A percentile compares a stretch with the other conserved stretches of the same genome.
phyloP scores from a whole-genome alignment of 2,329 filamentous ascomycete species.

The Coniochaeta sp. region DNA sequence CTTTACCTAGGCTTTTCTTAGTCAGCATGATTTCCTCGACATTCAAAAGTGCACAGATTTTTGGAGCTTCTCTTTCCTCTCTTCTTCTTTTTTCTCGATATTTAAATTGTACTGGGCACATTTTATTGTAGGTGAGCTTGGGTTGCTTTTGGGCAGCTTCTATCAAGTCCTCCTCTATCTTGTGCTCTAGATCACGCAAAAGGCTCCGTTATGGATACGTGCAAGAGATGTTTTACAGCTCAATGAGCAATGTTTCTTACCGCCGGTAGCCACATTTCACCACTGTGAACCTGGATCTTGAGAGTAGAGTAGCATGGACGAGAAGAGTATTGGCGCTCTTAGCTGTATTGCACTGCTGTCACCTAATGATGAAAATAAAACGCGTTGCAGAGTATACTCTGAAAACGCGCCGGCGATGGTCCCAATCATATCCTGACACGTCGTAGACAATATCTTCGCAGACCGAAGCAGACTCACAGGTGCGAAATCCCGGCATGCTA shows the following conservation, averaged over 20 bases:
- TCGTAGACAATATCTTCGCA: neutral
- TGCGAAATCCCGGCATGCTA: neutral
- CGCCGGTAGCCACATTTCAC: constrained; percentile 60
- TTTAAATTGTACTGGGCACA: constrained; percentile 59
- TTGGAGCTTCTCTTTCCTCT: constrained; percentile 16
- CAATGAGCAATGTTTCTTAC: constrained; percentile 62
- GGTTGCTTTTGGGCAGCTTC: constrained; percentile 36
- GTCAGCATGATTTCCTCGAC: neutral
- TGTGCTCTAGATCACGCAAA: constrained; percentile 54
- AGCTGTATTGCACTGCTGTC: too few relatives aligned
- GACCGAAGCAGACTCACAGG: neutral
- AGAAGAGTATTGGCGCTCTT: too few relatives aligned
- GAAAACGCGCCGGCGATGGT: too few relatives aligned
- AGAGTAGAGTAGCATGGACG: neutral
- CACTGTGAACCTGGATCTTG: neutral
- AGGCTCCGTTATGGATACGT: constrained; percentile 65
- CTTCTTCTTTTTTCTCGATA: constrained; percentile 33
- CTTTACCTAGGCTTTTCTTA: neutral
- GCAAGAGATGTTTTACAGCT: constrained; percentile 46
- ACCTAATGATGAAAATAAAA: too few relatives aligned
- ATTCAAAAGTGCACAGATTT: constrained; percentile 10
- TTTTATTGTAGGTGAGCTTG: constrained; percentile 68
- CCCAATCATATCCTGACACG: neutral
- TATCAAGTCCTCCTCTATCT: constrained; percentile 66
- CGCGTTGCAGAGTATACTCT: too few relatives aligned